Evolutionary conservation across 2,329 filamentous ascomycete species (phyloP), one percentile per base, ranked within the genome.

Genomic region (Claviceps arundinis): DNA sequence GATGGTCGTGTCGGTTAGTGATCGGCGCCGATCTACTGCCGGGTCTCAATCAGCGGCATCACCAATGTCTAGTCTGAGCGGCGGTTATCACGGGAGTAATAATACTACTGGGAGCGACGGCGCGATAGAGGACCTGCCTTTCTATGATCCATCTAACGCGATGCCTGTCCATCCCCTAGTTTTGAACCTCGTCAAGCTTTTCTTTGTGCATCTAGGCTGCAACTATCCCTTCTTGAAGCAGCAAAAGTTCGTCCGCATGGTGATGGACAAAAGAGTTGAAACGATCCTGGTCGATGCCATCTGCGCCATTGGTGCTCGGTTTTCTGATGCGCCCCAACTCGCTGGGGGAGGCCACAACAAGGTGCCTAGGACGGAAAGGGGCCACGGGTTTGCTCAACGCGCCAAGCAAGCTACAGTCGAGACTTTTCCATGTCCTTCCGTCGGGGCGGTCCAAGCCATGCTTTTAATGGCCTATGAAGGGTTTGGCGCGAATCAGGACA

Each of bases 401-500:
- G 89, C 89, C 3, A 91, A 89, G 65, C 79, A 81, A n/a, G 84
- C 86, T 4, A 84, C 90, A 0, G 82, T 90, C 5, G 87, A 94
- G 59, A 86, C 85, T 0, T 89, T 94, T 56, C 80, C 87, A 0
- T 93, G 85, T 55, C 89, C 89, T 0, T 89, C 84, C 2, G 82
- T 94, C 1, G 85, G 85, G 24, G 88, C 87, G 9, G 87, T 93
- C 0, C 89, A 95, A 60, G 87, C 89, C 0, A 89, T 85, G 48
- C 68, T 95, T 11, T 70, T 95, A 30, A 79, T 95, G 68, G 89
- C 88, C 0, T 95, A 95, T 61, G 88, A 94, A 58, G 85, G 90
- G 44, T 95, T 95, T 59, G 89, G 89, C 1, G 86, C 87, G 11
- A 87, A 88, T 57, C 87, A 90, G 59, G 89, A 95, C 61, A 94